Evolutionary conservation across 2,329 filamentous ascomycete genomes (phyloP), one percentile per base, ranked within the genome.

Genomic region (Hypomyces perniciosus): DNA sequence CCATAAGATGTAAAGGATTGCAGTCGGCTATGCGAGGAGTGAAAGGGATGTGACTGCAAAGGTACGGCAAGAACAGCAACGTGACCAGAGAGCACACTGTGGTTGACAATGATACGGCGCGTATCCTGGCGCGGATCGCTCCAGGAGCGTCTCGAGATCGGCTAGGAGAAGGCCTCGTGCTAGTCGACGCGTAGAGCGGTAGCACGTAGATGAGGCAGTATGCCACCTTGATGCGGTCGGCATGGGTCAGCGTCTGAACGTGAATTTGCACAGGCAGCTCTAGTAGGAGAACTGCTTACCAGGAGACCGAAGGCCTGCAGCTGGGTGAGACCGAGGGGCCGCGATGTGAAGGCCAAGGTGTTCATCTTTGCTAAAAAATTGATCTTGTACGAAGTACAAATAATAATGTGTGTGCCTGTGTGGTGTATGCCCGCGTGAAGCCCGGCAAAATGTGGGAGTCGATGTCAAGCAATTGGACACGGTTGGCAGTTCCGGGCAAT

Each of bases 151-250:
- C 91, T 64, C 93, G 84, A 54, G 88, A 88, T 29, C 95, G 79
- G 49, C 78, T 81, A 28, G 82, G 79, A 6, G 89, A 93, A 6
- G 91, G 90, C 47, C 91, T 83, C 5, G 92, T 95, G 20, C 82
- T 78, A 4, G 82, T 69, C 20, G 86, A 93, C 56, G 92, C 76
- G 74, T 99, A 96, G 69, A 97, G 90, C 27, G 93, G 92, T 4
- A 88, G 73, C 61, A 99, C 88, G 72, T 97, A 99, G 72, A 90
- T 72, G 59, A 90, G 68, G n/a, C 90, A 95, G 70, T 95, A 95
- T 55, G 84, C 69, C 55, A 91, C 72, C 88, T 65, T 46, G 12
- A 35, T 8, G 33, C 33, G 12, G 13, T 34, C 13, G 6, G 27
- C 31, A 29, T n/a, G 13, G 8, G 43, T 54, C 37, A 52, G 42